Evolutionary conservation across 2,329 filamentous ascomycete species (phyloP), one percentile per base, ranked within the genome.

Genomic region (Lasiodiplodia citricola): DNA sequence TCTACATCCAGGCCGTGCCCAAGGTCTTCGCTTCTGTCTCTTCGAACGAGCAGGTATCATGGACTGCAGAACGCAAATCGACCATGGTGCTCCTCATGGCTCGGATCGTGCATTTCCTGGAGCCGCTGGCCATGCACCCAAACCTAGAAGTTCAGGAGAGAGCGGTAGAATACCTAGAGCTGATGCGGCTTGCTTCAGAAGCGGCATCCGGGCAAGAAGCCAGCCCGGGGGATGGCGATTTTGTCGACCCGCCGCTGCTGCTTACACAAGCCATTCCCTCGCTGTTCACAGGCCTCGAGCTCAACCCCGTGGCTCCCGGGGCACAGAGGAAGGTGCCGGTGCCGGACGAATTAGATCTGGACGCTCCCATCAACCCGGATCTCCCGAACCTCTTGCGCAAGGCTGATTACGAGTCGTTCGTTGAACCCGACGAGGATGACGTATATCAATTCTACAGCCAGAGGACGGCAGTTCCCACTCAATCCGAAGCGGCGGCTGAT

Each of bases 131-230:
- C 0, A 85, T 90, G 51, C 93, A 98, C 77, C 94, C 95, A 0
- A 93, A 90, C 74, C 85, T 99, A 1, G 96, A 99, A 77, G 94
- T 99, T 3, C 96, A 99, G 80, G 96, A 98, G 79, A 89, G 96
- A 68, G 91, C 94, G 3, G 94, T 97, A 1, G 94, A 97, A 76
- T 96, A 97, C 74, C 87, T 94, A 0, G 96, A 99, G 77, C 85
- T 98, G 14, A 88, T 98, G 75, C 93, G 93, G 69, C 85, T 99
- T 55, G 93, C 93, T 2, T 89, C 90, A 1, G 96, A 99, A 81
- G 94, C 95, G 16, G 88, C 88, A 3, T 87, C 89, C 10, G 89
- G 86, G 1, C 91, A 94, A 70, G 85, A 87, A 13, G 82, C 87
- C 25, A 77, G 78, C 10, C 67, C 71, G 0, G 87, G 89, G 14